Evolutionary conservation across 2,329 filamentous ascomycete species (phyloP), one percentile per base, ranked within the genome.

Genomic region (Aspergillus sp.): DNA sequence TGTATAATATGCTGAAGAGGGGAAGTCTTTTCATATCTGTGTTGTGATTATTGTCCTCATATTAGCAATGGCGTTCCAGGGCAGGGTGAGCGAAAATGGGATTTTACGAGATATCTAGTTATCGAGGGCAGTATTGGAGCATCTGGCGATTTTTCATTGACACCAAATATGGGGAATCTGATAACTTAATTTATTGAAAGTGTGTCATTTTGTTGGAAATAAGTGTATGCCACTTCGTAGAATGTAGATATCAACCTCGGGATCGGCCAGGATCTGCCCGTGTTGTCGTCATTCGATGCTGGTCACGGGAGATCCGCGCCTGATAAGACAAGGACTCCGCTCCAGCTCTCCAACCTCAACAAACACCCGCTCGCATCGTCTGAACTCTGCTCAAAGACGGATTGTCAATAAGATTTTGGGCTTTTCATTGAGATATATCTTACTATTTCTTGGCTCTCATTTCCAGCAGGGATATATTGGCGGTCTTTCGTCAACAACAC

Each of bases 1-100:
- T 65, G 64, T 66, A 64, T 55, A 60, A 57, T 63, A 63, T 56
- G 54, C 53, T 54, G 51, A 42, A 40, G 42, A 37, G 46, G 45
- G 20, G 45, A 40, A 51, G 22, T 54, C 37, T 48, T 56, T 56
- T 15, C 51, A 20, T 64, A 54, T 56, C 41, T 54, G 27, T 47
- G 19, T 33, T 51, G 33, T 42, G 27, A 42, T 53, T 51, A 51
- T 56, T 53, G 54, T 51, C 46, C 52, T 50, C 55, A 34, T 58
- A 54, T 59, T 54, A 60, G 59, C 57, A 56, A 51, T 8, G 62
- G 62, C 59, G 62, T 64, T 64, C 34, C 40, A 34, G 51, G 54
- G 49, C 49, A 42, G 39, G 49, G 47, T 42, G 53, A 48, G 45
- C 37, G 57, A 53, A 55, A 54, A 59, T 45, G 54, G 55, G 50